Base-by-base conservation (phyloP, 116 monocot genomes). In the Phalaenopsis hybrid region DNA sequence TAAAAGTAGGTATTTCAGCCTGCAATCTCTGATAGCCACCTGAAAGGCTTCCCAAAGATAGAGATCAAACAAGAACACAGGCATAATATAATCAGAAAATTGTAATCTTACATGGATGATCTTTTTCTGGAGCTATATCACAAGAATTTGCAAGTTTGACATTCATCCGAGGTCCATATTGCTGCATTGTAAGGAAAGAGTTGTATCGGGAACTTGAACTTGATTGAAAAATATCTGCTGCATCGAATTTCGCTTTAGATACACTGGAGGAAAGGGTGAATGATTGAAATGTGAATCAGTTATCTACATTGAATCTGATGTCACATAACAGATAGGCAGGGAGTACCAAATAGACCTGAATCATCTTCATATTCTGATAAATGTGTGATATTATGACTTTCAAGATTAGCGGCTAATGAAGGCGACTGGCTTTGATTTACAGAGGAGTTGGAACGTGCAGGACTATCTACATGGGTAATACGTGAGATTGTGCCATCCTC, bases 181-280 rank as follows among this genome's bases (percentile, higher is more conserved):
- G 87, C 83, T 86, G 89, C 88, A 91, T 86, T 90, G 89, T 91
- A 94, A 75, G 31, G 89, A 84, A 72, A 92, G 96, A 84, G 96
- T 94, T 28, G 94, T 94, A 88, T 96, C 94, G 85, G 92, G 96
- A 91, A 79, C 87, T 89, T 91, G 96, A 91, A 79, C 87, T 89
- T 91, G 88, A 82, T 91, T 89, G 92, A 81, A 81, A 87, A 88
- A 88, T 92, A 96, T 96, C 92, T 92, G 96, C 91, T 94, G 96
- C 89, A 96, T 86, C 92, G 94, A 92, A 92, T 96, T 93, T 94
- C 81, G 85, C 92, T 94, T 96, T 96, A 94, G 94, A 94, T 85
- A 94, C 94, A 94, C 94, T 92, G 90, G 89, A 89, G 91, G 90
- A 91, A 92, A 87, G 78, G 44, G 33, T 95, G 90, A 88, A 88